A percentile compares a stretch with the other conserved stretches of the same genome.
Conservation (phyloP, 2,329 filamentous ascomycete species). For the Aspergillus fischeri region DNA sequence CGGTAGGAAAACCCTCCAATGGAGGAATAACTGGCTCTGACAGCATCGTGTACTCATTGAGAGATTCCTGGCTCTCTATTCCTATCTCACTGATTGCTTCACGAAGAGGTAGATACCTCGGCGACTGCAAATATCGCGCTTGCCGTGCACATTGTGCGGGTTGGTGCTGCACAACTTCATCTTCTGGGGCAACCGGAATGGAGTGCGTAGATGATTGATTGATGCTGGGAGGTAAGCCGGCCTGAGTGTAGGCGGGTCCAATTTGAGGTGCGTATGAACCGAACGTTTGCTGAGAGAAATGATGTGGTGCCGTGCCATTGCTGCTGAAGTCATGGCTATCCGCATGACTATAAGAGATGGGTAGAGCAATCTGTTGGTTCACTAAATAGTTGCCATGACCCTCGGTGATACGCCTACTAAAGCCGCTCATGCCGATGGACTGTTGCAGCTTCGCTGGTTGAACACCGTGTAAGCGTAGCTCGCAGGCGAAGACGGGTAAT, state of each 20-base stretch:
- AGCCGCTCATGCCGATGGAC: constrained; percentile 33
- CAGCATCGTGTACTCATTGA: constrained; percentile 40
- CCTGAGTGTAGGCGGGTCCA: constrained; percentile 32
- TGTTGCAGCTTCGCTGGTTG: neutral
- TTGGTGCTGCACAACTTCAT: constrained; percentile 31
- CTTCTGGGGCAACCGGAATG: constrained; percentile 30
- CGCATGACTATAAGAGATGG: constrained; percentile 28
- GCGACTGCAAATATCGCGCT: constrained; percentile 28
- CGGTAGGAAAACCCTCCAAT: constrained; percentile 43
- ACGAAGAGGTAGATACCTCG: constrained; percentile 32
- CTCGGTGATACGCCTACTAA: constrained; percentile 36
- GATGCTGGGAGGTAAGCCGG: constrained; percentile 25
- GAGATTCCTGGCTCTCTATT: constrained; percentile 44
- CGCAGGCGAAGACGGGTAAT: neutral
- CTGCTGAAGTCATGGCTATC: constrained; percentile 29
- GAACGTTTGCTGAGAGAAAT: constrained; percentile 32
- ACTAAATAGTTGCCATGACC: constrained; percentile 32
- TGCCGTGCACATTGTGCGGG: constrained; percentile 30
- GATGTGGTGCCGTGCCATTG: constrained; percentile 28
- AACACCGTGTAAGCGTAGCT: neutral
- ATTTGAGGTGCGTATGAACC: constrained; percentile 36
- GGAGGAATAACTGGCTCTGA: constrained; percentile 43
- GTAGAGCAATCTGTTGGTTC: constrained; percentile 30
- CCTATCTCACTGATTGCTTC: constrained; percentile 34
- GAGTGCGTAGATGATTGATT: constrained; percentile 31